A percentile compares a stretch with the other conserved stretches of the same genome.
Conservation (phyloP, 106 monocot genomes). For the Agapanthus africanus region DNA sequence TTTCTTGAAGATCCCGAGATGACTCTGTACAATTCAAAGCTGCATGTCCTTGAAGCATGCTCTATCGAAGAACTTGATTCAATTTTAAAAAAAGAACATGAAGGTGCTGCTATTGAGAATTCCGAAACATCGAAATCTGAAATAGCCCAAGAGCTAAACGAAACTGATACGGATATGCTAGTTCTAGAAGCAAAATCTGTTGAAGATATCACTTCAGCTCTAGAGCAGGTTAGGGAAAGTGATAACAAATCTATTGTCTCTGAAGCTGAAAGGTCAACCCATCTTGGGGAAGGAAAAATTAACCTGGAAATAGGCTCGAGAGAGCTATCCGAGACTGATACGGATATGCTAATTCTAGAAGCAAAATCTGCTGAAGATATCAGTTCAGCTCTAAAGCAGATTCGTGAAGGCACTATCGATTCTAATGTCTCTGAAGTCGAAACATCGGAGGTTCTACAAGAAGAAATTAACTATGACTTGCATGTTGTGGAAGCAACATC, state of each 20-base stretch:
- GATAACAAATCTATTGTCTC: neutral
- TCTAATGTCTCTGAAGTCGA: neutral
- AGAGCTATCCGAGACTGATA: constrained; percentile 15
- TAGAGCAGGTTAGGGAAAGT: constrained; percentile 8
- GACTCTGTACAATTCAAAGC: constrained; percentile 55
- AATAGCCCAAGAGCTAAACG: neutral
- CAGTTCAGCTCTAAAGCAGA: constrained; percentile 10
- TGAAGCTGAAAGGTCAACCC: constrained; percentile 1
- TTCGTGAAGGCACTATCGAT: constrained; percentile 4
- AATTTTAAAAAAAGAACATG: constrained; percentile 13
- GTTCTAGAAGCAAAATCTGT: constrained; percentile 22
- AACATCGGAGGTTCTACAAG: neutral
- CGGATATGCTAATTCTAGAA: constrained; percentile 23
- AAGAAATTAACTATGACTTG: constrained; percentile 13
- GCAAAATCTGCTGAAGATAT: constrained; percentile 22
- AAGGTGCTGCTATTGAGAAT: neutral
- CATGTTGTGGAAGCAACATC: constrained; percentile 31
- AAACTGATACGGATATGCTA: constrained; percentile 20
- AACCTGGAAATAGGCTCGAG: too few relatives aligned
- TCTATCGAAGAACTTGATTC: constrained; percentile 39
- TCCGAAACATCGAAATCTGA: neutral
- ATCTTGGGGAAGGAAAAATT: too few relatives aligned
- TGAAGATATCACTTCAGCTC: constrained; percentile 19
- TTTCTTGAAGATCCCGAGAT: constrained; percentile 31
- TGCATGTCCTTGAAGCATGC: constrained; percentile 37